These are phyloP conservation scores for Chrysanthemum seticuspe DNA, from an alignment of 129 eudicot genomes.

Conservation along the genomic window DNA sequence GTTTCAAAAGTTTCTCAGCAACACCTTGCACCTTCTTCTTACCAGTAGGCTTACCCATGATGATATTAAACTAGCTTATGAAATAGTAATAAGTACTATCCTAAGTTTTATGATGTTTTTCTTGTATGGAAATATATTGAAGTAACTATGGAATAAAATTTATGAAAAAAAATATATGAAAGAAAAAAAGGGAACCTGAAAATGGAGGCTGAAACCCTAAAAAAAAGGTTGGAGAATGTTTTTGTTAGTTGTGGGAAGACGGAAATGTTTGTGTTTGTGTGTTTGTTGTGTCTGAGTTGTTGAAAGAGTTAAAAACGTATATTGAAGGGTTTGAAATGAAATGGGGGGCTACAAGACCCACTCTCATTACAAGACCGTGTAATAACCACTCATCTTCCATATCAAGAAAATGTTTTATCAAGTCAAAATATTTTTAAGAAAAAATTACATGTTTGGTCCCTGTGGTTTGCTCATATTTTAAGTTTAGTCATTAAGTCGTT, in stretches of 20 bases:
- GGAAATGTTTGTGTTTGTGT: neutral
- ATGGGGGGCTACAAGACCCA: conserved; percentile 1
- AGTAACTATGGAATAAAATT: conserved; percentile 7
- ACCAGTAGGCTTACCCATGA: conserved; percentile 40
- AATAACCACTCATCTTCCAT: conserved; percentile 11
- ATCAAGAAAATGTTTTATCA: neutral
- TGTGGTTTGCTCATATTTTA: no score
- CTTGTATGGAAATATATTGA: neutral
- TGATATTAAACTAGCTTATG: no score
- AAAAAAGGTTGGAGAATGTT: conserved; percentile 26
- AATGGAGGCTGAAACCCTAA: conserved; percentile 34
- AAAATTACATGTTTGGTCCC: no score
- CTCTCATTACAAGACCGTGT: conserved; percentile 29
- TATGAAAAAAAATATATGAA: neutral
- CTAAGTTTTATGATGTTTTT: neutral
- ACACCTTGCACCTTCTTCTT: conserved; percentile 30
- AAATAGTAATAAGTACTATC: conserved; percentile 12
- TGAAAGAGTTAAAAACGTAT: conserved; percentile 25
- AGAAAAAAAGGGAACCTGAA: conserved; percentile 24
- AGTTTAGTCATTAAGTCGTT: no score
- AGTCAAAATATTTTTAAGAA: no score
- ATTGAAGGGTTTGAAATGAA: neutral
- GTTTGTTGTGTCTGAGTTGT: neutral
- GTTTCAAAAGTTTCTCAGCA: conserved; percentile 27
- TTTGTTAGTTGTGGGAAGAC: neutral